Evolutionary conservation across 2,329 filamentous ascomycete species (phyloP), one percentile per base, ranked within the genome.

Genomic region (Pseudogymnoascus destructans): DNA sequence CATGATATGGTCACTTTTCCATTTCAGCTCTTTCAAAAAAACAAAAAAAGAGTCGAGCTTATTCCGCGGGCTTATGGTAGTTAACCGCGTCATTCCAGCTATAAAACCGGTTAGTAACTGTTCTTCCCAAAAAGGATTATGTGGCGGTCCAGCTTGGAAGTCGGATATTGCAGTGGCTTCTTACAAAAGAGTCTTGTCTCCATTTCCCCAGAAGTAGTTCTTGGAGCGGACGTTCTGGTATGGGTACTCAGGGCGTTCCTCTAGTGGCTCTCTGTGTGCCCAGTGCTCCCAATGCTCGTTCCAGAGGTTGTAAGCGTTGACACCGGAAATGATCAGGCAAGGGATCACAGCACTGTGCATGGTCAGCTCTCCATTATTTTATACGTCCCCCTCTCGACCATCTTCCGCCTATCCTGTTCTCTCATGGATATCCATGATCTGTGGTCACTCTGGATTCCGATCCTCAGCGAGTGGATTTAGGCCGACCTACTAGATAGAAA

Each of bases 191-290:
- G 84, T 86, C 84, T 97, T 93, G 78, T 98, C 93, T 71, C 93
- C 93, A 71, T 97, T 79, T 65, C 92, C 91, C 87, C 87, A 98
- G 70, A 82, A 84, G 80, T 76, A 98, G 82, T 95, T 96, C 85
- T 93, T 96, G 73, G 82, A 81, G 72, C 93, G 87, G 74, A 98
- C 87, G 81, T 98, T 98, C 82, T 95, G 89, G 84, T 95, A 98
- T 61, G 90, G 77, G 76, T 97, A 98, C 79, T 97, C 89, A 69
- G 80, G 76, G 70, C 88, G 86, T 77, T 98, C 93, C 79, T 95
- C 89, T 66, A 92, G 79, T 65, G 93, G 87, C 61, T 87, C 82
- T 73, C 88, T 76, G 77, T 97, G 92, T 57, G 74, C 76, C 82
- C 86, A 89, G 80, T 98, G 93, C 76, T 95, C 88, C 92, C 92